phyloP scores from a whole-genome alignment of 202 grass and related monocot species.

The Brachypodium distachyon region DNA sequence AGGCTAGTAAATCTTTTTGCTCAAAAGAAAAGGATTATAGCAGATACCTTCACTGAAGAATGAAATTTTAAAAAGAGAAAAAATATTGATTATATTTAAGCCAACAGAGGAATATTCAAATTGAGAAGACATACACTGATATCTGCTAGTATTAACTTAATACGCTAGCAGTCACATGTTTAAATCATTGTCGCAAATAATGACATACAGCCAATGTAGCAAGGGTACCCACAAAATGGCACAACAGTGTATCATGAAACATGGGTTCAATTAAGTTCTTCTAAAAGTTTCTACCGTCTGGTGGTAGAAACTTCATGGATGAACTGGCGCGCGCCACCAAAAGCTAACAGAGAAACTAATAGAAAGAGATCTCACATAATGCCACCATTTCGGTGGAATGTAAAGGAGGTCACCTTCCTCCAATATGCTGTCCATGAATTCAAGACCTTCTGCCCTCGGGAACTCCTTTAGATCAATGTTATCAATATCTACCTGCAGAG shows the following conservation, averaged over 20 bases:
- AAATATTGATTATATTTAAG: not conserved
- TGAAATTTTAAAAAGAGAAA: not conserved
- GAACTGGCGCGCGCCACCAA: slow-evolving; percentile 49
- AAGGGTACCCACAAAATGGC: slow-evolving; percentile 6
- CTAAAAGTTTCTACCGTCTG: not conserved
- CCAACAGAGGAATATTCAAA: not conserved
- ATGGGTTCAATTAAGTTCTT: slow-evolving; percentile 13
- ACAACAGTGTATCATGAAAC: slow-evolving; percentile 16
- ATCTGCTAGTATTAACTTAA: not conserved
- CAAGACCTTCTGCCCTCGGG: slow-evolving; percentile 39
- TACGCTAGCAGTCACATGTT: not conserved
- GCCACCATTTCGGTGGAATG: slow-evolving; percentile 97
- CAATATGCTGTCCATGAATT: slow-evolving; percentile 78
- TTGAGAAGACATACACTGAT: not conserved
- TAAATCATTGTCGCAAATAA: slow-evolving; percentile 26
- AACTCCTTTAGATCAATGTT: slow-evolving; percentile 50
- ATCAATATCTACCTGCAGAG: slow-evolving; percentile 83
- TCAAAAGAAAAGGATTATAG: too few species aligned
- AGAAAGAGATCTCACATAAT: slow-evolving; percentile 88
- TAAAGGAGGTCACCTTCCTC: slow-evolving; percentile 96
- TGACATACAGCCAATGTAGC: slow-evolving; percentile 14
- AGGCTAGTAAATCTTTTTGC: not conserved
- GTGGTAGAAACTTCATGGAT: slow-evolving; percentile 22
- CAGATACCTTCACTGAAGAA: too few species aligned
- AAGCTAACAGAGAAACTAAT: slow-evolving; percentile 90